Percentiles rank a stretch among this genome's conserved stretches.
phyloP scores from a whole-genome alignment of 2,329 filamentous ascomycete genomes.

The Samsoniella hepiali region DNA sequence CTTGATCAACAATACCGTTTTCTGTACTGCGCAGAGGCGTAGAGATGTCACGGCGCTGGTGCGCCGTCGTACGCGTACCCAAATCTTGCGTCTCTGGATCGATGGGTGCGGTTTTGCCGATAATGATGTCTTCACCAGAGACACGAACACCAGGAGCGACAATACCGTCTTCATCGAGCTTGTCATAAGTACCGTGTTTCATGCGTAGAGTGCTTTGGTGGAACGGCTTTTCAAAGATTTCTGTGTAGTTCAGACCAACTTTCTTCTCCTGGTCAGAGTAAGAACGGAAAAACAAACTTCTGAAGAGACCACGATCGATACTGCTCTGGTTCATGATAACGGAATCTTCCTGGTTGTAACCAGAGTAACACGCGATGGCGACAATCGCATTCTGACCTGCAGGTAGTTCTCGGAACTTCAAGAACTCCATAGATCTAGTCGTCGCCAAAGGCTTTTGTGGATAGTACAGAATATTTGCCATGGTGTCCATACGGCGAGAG shows the following conservation, averaged over 20 bases:
- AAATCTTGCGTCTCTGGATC: conserved; percentile 90
- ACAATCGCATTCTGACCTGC: conserved; percentile 98
- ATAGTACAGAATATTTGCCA: conserved; percentile 99
- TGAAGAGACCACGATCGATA: conserved; percentile 95
- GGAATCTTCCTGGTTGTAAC: conserved; percentile 99
- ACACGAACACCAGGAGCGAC: conserved; percentile 92
- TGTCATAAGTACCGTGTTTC: conserved; percentile 95
- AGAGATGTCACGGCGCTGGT: conserved; percentile 92
- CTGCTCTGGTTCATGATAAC: conserved; percentile 99
- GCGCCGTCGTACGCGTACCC: conserved; percentile 83
- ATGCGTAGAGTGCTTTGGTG: conserved; percentile 83
- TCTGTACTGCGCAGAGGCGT: conserved; percentile 93
- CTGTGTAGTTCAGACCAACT: conserved; percentile 87
- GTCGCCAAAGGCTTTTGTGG: conserved; percentile 96
- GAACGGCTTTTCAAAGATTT: conserved; percentile 93
- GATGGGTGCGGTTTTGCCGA: conserved; percentile 96
- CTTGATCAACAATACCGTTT: conserved; percentile 92
- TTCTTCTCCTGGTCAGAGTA: conserved; percentile 98
- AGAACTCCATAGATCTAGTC: conserved; percentile 95
- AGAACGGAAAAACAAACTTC: conserved; percentile 95
- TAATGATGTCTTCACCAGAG: conserved; percentile 97
- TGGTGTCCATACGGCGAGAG: conserved; percentile 95
- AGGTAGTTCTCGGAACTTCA: conserved; percentile 95
- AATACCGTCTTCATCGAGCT: conserved; percentile 94
- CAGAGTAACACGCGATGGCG: conserved; percentile 94